These are phyloP conservation scores for Canavalia ensiformis DNA, from an alignment of 306 rosid species.

Conservation along the genomic window DNA sequence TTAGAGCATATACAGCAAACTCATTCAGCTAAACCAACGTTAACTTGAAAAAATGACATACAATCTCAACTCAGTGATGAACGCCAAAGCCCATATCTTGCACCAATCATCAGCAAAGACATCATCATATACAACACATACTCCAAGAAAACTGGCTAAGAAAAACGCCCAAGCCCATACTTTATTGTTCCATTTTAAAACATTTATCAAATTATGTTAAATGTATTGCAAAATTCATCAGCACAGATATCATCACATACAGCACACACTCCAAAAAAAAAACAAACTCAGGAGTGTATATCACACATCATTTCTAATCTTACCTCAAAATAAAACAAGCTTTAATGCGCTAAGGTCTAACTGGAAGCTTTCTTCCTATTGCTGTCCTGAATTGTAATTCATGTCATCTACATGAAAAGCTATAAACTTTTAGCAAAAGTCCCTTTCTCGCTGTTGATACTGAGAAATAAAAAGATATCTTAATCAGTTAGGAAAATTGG, in stretches of 20 bases:
- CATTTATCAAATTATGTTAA: too few species aligned
- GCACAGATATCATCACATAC: slow-evolving; percentile 4
- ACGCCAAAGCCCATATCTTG: neutral
- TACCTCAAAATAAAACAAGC: slow-evolving; percentile 19
- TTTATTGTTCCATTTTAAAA: too few species aligned
- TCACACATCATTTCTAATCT: slow-evolving; percentile 7
- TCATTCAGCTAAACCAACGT: slow-evolving; percentile 4
- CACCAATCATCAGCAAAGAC: slow-evolving; percentile 17
- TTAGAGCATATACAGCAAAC: neutral
- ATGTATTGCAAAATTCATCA: neutral
- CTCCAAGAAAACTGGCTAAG: neutral
- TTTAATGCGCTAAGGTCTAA: neutral
- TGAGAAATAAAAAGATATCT: neutral
- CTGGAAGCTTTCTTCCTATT: neutral
- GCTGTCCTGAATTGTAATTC: slow-evolving; percentile 15
- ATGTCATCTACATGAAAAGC: slow-evolving; percentile 21
- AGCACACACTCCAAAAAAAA: neutral
- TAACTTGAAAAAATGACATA: neutral
- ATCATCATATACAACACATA: neutral
- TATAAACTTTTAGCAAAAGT: slow-evolving; percentile 14
- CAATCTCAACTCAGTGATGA: neutral
- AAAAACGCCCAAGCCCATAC: neutral
- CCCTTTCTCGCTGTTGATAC: neutral
- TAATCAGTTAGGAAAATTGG: neutral
- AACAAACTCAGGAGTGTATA: neutral